These are phyloP conservation scores for Mycena rosella DNA, from an alignment of 768 basidiomycete species.

Conservation along the genomic window DNA sequence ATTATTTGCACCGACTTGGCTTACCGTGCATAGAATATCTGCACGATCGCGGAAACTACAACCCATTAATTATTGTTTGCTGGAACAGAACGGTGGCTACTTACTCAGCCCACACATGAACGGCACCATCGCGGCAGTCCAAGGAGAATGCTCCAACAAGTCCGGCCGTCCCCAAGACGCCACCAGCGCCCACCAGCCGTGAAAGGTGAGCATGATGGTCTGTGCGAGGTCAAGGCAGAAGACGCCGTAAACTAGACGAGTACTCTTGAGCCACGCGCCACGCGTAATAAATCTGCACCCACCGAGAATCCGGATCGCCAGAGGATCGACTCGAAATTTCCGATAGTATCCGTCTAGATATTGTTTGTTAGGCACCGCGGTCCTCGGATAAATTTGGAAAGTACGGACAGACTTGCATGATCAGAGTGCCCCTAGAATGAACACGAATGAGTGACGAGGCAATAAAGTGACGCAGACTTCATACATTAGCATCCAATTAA, in stretches of 20 bases:
- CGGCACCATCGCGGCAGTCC: neutral
- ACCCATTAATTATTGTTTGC: no score
- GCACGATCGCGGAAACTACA: neutral
- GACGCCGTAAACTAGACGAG: neutral
- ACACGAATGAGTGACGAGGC: no score
- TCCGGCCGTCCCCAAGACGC: neutral
- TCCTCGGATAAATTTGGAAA: no score
- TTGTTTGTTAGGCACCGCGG: no score
- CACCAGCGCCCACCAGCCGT: neutral
- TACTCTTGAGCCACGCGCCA: neutral
- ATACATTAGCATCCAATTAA: neutral
- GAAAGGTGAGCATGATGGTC: slow-evolving; percentile 1
- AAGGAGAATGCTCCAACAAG: neutral
- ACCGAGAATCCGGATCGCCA: neutral
- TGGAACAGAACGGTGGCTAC: neutral
- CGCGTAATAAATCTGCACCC: neutral
- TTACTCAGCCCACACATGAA: slow-evolving; percentile 2
- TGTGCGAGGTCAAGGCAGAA: neutral
- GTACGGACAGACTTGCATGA: neutral
- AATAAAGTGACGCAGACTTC: no score
- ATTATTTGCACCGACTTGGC: neutral
- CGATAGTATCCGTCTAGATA: slow-evolving; percentile 1
- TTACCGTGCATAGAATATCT: slow-evolving; percentile 7
- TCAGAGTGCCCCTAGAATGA: neutral
- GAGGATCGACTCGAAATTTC: neutral